Percentiles rank a stretch among this genome's conserved stretches.
phyloP scores from a whole-genome alignment of 306 rosid species.

The Cucurbita maxima region DNA sequence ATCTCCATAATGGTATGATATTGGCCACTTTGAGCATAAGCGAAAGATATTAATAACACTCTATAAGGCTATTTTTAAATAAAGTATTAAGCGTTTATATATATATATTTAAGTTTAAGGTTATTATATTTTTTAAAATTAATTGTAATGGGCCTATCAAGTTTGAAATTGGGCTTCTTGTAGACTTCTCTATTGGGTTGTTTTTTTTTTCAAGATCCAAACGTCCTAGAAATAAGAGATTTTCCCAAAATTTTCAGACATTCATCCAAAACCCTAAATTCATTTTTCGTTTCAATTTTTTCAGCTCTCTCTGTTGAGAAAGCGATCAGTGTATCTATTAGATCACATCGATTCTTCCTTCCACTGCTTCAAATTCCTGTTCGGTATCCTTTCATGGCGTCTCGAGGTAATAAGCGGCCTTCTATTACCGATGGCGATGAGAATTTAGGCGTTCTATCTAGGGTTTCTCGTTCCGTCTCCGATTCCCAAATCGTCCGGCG shows the following conservation, averaged over 20 bases:
- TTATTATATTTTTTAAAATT: too few species aligned
- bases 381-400: conserved; percentile 2
- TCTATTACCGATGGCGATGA: conserved; percentile 2
- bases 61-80: too few species aligned
- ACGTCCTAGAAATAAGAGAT: not conserved
- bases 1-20: too few species aligned
- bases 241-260: not conserved
- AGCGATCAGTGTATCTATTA: not conserved
- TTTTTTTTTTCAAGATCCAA: not conserved
- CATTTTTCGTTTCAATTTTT: not conserved
- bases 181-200: not conserved
- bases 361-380: not conserved
- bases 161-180: not conserved
- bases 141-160: not conserved
- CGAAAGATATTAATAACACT: too few species aligned
- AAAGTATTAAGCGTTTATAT: too few species aligned
- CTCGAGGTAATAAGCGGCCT: conserved; percentile 3
- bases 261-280: conserved; percentile 2
- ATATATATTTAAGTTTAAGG: too few species aligned
- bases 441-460: not conserved
- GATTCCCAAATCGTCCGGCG: conserved; percentile 2
- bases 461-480: conserved; percentile 7
- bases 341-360: not conserved
- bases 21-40: too few species aligned
- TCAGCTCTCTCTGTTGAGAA: not conserved